Evolutionary conservation across 495 filamentous ascomycete genomes (phyloP).

Genomic region (Penicillium mononematosum): DNA sequence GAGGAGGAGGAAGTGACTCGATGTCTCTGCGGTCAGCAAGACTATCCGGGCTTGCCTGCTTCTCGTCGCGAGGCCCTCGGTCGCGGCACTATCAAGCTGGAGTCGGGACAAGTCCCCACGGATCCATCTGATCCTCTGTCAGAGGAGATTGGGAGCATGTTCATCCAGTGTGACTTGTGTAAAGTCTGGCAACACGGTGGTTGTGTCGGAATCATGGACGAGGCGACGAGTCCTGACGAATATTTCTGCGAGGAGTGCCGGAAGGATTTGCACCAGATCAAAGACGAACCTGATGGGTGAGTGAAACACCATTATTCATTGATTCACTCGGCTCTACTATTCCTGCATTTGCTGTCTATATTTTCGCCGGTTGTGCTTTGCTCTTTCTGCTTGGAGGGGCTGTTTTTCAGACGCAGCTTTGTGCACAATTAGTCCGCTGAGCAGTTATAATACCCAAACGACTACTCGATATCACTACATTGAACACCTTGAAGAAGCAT

Average conservation of each 20-base stretch:
- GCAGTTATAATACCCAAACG: background rate
- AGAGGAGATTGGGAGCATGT: conserved; percentile 89
- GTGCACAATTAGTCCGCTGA: background rate
- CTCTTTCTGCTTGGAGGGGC: conserved; percentile 11
- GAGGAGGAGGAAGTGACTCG: conserved; percentile 93
- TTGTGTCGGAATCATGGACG: conserved; percentile 95
- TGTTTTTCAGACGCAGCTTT: background rate
- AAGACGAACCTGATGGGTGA: conserved; percentile 80
- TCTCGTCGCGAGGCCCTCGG: conserved; percentile 58
- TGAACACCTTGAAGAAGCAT: background rate
- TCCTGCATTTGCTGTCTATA: conserved; percentile 10
- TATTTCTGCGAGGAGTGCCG: conserved; percentile 97
- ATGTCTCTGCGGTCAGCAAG: conserved; percentile 90
- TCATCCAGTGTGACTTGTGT: conserved; percentile 96
- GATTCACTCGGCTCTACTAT: conserved; percentile 2
- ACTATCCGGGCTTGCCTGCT: conserved; percentile 87
- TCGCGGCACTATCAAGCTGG: conserved; percentile 57
- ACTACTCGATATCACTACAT: background rate
- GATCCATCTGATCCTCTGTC: conserved; percentile 52
- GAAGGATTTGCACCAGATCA: conserved; percentile 84
- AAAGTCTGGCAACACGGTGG: conserved; percentile 99
- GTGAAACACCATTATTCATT: conserved; percentile 33
- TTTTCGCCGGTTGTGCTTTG: conserved; percentile 13
- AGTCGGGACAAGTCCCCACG: conserved; percentile 44
- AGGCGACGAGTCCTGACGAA: conserved; percentile 86